Percentiles rank a stretch among this genome's conserved stretches.
Evolutionary conservation across 306 rosid genomes (phyloP).

Genomic region (Arachis stenosperma): DNA sequence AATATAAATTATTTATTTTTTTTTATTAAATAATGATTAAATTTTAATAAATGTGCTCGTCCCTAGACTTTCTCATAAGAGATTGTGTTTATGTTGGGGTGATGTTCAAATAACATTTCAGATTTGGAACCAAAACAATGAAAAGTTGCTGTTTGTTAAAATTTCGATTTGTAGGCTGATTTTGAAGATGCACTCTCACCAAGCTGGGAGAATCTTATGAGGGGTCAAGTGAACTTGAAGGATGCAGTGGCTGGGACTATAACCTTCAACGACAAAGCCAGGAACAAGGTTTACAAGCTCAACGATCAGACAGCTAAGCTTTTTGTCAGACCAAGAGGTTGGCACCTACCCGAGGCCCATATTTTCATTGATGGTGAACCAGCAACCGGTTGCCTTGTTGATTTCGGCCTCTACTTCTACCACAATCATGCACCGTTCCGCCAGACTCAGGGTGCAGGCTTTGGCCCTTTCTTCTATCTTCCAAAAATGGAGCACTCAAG

Average conservation of each 20-base stretch:
- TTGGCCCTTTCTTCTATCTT: constrained; percentile 92
- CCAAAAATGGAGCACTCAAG: constrained; percentile 97
- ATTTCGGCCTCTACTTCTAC: constrained; percentile 83
- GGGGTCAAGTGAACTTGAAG: constrained; percentile 84
- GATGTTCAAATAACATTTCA: too few species aligned
- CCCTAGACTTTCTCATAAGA: too few species aligned
- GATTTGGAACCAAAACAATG: too few species aligned
- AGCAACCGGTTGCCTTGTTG: constrained; percentile 83
- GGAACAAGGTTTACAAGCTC: constrained; percentile 80
- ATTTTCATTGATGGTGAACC: constrained; percentile 87
- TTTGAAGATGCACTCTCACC: constrained; percentile 97
- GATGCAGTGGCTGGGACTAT: constrained; percentile 87
- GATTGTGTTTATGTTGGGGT: too few species aligned
- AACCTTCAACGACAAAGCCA: constrained; percentile 73
- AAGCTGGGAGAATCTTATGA: constrained; percentile 88
- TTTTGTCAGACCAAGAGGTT: constrained; percentile 89
- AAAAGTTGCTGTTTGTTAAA: too few species aligned
- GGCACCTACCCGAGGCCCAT: constrained; percentile 94
- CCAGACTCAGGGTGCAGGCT: constrained; percentile 72
- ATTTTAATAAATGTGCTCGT: too few species aligned
- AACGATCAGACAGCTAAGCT: constrained; percentile 81
- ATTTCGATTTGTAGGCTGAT: constrained; percentile 87
- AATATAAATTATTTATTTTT: too few species aligned
- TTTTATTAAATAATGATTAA: too few species aligned
- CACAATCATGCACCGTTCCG: constrained; percentile 69